Conservation (phyloP, 2,329 filamentous ascomycete genomes). For the Scortechinia acanthostroma region DNA sequence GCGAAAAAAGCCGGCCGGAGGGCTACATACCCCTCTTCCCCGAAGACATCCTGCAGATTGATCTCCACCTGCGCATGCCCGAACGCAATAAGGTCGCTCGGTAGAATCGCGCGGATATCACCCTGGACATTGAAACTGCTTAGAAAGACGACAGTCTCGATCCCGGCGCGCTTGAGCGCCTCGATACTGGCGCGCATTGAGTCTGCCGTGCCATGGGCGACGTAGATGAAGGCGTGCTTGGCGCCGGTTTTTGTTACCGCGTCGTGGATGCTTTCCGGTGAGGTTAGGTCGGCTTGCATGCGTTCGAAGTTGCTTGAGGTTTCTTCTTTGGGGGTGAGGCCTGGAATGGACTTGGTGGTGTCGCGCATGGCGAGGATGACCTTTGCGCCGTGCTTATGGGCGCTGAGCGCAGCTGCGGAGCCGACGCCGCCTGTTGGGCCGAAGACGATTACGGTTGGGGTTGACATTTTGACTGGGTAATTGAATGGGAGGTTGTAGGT, state of each 20-base stretch:
- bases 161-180: constrained; percentile 32
- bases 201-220: constrained; percentile 18
- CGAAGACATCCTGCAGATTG: constrained; percentile 28
- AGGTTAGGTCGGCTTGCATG: constrained; percentile 32
- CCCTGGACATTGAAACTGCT: constrained; percentile 24
- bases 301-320: constrained; percentile 19
- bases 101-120: constrained; percentile 13
- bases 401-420: constrained; percentile 25
- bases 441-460: constrained; percentile 37
- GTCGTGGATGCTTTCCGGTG: constrained; percentile 24
- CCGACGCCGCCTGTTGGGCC: constrained; percentile 38
- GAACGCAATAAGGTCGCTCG: constrained; percentile 22
- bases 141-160: constrained; percentile 36
- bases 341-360: constrained; percentile 27
- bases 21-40: constrained; percentile 22
- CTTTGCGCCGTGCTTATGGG: constrained; percentile 27
- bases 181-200: constrained; percentile 26
- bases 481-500: too few relatives aligned
- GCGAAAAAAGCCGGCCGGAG: constrained; percentile 33
- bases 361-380: constrained; percentile 39
- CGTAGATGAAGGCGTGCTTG: constrained; percentile 38
- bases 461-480: too few relatives aligned
- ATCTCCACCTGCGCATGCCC: constrained; percentile 34
- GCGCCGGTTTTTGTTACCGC: constrained; percentile 32
- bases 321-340: constrained; percentile 14